Base-by-base conservation (phyloP, 2,329 filamentous ascomycete species). In the Talaromyces atroroseus region DNA sequence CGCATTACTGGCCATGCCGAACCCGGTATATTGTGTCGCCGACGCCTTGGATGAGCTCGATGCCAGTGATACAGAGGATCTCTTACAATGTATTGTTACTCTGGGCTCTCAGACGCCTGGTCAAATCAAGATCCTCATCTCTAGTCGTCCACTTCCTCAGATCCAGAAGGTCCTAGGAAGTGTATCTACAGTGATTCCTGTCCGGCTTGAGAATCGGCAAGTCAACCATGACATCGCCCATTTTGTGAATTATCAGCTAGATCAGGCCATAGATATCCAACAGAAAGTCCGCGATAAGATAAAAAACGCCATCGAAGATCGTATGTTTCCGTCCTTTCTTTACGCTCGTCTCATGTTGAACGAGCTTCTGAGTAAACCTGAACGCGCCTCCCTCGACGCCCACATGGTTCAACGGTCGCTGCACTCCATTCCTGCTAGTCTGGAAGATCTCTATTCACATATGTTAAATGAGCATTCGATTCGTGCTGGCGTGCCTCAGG, bases 331-430 rank as follows among this genome's bases (percentile, higher is more conserved):
- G 2, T 47, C 61, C 2, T 62, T 62, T 10, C 32, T 62, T 18
- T 61, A 61, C 34, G 58, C 61, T 2, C 55, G 42, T 18, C 54
- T 62, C 14, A 56, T 58, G 16, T 55, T 61, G 54, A 56, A 62
- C 45, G 58, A 56, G 24, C 23, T 51, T 10, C 21, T 51, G 8
- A 34, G 38, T 10, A 12, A n/a, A 20, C 16, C 34, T 51, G 32
- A 54, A 24, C 21, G 21, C 26, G 36, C 20, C 10, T n/a, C 23
- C 6, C 38, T 50, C 26, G 24, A 55, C 32, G 14, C 29, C 5
- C 34, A 24, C 6, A 2, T 20, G 2, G 34, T 42, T 21, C 34
- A 51, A 18, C 23, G 18, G 36, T 34, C n/a, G n/a, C 34, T 40
- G 21, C 12, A 42, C 14, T 40, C 49, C 6, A 40, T 51, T 14